Conservation (phyloP, 2,329 filamentous ascomycete species). For the Cladosporium cucumerinum region DNA sequence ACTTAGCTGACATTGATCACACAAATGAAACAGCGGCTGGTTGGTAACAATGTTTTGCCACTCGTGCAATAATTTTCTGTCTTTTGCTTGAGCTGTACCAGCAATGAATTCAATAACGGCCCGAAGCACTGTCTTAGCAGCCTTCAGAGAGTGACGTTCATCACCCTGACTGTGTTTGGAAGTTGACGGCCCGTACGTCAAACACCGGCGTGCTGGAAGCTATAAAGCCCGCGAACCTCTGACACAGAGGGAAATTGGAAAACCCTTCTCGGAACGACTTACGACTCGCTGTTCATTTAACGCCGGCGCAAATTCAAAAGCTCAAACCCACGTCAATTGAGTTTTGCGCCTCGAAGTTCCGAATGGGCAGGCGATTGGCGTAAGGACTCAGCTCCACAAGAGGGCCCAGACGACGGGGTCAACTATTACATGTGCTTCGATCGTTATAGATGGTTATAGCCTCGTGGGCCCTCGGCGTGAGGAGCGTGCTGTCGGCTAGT, state of each 20-base stretch:
- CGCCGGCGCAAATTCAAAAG: constrained; percentile 7
- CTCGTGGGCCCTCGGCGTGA: constrained; percentile 1
- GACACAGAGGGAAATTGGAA: not conserved
- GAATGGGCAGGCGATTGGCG: not conserved
- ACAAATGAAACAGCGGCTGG: not conserved
- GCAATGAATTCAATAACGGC: not conserved
- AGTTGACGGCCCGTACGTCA: not conserved
- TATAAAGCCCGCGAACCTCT: not conserved
- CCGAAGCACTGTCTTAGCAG: not conserved
- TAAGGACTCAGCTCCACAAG: not conserved
- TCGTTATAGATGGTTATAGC: constrained; percentile 12
- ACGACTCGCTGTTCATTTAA: constrained; percentile 2
- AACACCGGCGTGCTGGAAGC: constrained; percentile 10
- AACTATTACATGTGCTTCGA: constrained; percentile 10
- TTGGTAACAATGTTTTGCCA: not conserved
- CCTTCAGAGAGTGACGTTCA: constrained; percentile 1
- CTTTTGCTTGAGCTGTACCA: not conserved
- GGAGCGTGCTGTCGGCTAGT: not conserved
- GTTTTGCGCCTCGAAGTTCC: not conserved
- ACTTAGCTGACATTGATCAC: not conserved
- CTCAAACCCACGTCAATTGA: constrained; percentile 2
- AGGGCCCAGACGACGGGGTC: constrained; percentile 8
- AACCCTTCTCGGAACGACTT: constrained; percentile 3
- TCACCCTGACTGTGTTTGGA: not conserved
- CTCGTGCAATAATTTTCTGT: not conserved